Conservation (phyloP, 2,329 filamentous ascomycete genomes). For the Emmonsiellopsis sp. region DNA sequence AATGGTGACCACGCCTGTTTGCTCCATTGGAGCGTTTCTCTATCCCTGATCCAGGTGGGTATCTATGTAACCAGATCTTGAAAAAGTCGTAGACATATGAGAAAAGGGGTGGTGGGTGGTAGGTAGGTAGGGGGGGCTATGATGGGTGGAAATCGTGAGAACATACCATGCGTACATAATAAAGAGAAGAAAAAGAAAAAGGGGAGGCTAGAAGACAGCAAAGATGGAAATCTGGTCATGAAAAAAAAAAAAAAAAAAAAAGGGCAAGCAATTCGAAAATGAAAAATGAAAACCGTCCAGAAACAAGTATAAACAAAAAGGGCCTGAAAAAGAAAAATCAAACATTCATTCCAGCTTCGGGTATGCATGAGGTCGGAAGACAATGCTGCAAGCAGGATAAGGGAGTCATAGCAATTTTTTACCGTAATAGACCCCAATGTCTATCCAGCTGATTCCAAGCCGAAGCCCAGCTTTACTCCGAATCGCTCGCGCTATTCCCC, state of each 20-base stretch:
- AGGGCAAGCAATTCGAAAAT: neutral
- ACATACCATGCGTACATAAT: neutral
- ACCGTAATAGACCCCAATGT: no score
- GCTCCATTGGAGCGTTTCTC: neutral
- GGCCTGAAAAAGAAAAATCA: neutral
- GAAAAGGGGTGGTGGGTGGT: no score
- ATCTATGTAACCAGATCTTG: neutral
- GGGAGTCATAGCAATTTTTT: no score
- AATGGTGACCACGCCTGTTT: neutral
- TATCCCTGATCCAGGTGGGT: neutral
- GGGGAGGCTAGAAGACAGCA: neutral
- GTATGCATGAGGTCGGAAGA: no score
- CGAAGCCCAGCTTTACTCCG: constrained; percentile 4
- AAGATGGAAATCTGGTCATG: neutral
- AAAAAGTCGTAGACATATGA: neutral
- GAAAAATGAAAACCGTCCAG: neutral
- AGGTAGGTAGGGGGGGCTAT: no score
- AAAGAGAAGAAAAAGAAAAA: constrained; percentile 1
- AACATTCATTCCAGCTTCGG: neutral
- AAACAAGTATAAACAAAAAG: neutral
- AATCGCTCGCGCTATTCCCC: constrained; percentile 26
- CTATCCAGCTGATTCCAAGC: neutral
- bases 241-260: neutral
- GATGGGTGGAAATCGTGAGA: neutral
- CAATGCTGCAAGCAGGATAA: no score